phyloP scores from a whole-genome alignment of 148 eudicot species.

The Cornus suecica region DNA sequence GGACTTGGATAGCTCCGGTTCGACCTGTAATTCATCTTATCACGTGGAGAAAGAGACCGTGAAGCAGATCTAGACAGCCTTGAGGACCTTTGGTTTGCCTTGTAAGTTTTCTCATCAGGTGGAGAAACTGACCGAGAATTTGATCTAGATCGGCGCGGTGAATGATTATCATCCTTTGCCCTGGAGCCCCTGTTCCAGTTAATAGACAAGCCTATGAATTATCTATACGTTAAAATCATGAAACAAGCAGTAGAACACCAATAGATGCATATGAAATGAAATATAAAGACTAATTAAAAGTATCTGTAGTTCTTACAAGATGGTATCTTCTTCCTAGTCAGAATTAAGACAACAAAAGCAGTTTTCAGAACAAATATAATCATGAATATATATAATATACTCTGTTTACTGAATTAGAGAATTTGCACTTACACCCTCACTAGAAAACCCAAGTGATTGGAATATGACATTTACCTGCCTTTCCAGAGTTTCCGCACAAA shows the following conservation, averaged over 20 bases:
- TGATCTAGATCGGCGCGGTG: constrained; percentile 38
- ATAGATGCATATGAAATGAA: background rate
- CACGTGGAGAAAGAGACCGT: constrained; percentile 20
- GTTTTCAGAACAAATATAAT: background rate
- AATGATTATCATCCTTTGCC: constrained; percentile 28
- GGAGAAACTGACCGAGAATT: constrained; percentile 48
- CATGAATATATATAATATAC: background rate
- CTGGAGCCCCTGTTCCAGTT: constrained; percentile 26
- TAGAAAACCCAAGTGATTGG: constrained; percentile 26
- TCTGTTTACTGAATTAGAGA: background rate
- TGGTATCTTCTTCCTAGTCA: background rate
- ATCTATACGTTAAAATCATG: background rate
- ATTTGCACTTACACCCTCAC: constrained; percentile 12
- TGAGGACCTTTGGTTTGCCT: constrained; percentile 33
- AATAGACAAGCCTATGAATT: constrained; percentile 1
- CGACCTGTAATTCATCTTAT: constrained; percentile 11
- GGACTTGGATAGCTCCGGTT: constrained; percentile 35
- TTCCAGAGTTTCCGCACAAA: constrained; percentile 50
- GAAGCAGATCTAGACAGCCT: constrained; percentile 49
- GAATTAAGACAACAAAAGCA: constrained; percentile 9
- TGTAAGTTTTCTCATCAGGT: constrained; percentile 38
- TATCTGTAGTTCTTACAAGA: background rate
- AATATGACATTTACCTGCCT: constrained; percentile 76
- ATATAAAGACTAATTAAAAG: background rate
- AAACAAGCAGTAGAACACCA: background rate